These are phyloP conservation scores for Deinandra increscens DNA, from an alignment of 129 eudicot genomes.

Conservation along the genomic window DNA sequence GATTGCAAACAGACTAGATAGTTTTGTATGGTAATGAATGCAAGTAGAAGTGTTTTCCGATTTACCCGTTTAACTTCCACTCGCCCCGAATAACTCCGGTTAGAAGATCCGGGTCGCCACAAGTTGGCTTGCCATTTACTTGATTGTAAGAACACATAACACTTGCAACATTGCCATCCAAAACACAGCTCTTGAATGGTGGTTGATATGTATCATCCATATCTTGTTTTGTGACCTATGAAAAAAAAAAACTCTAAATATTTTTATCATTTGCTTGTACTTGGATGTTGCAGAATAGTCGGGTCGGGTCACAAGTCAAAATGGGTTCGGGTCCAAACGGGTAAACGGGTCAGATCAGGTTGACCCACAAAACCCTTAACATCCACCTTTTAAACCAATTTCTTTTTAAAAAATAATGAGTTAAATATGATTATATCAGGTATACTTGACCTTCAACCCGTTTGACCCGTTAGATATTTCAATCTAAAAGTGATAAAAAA, in stretches of 20 bases:
- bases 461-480: not conserved
- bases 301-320: not conserved
- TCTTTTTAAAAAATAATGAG: not conserved
- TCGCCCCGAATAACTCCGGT: constrained; percentile 81
- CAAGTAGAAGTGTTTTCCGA: not conserved
- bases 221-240: constrained; percentile 84
- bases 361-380: not conserved
- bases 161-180: constrained; percentile 94
- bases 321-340: not conserved
- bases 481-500: not conserved
- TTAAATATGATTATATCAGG: too few species aligned
- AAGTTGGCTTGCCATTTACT: constrained; percentile 89
- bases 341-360: not conserved
- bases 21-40: not conserved
- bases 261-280: not conserved
- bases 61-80: constrained; percentile 92
- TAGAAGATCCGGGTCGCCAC: constrained; percentile 81
- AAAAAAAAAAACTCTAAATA: not conserved
- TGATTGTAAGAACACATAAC: constrained; percentile 98
- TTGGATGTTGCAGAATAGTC: not conserved
- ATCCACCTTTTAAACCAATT: not conserved
- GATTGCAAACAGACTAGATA: constrained; percentile 2
- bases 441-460: not conserved
- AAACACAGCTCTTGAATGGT: constrained; percentile 92
- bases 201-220: constrained; percentile 92